phyloP scores from a whole-genome alignment of 768 basidiomycete species.

The Naganishia vaughanmartiniae region DNA sequence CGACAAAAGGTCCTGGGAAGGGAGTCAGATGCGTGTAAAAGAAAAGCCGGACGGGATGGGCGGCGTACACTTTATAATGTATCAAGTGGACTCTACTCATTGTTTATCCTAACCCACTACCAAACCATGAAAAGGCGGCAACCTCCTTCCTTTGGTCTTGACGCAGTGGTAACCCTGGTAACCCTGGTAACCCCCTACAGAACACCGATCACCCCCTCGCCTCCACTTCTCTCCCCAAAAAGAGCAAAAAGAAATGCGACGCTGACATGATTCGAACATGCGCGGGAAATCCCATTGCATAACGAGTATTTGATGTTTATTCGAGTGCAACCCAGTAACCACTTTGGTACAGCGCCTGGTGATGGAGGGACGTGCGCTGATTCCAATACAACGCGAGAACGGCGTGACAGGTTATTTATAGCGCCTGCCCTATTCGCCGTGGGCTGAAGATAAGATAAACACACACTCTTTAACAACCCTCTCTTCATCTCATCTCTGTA shows the following conservation, averaged over 20 bases:
- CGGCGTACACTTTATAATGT: slow-evolving; percentile 6
- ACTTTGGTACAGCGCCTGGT: slow-evolving; percentile 26
- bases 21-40: too few relatives aligned
- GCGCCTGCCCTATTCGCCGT: neutral
- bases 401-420: neutral
- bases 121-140: too few relatives aligned
- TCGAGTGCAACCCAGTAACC: slow-evolving; percentile 28
- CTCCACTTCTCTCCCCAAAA: too few relatives aligned
- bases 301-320: neutral
- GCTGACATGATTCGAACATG: slow-evolving; percentile 28
- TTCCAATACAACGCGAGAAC: neutral
- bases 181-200: too few relatives aligned
- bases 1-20: too few relatives aligned
- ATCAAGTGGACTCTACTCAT: slow-evolving; percentile 8
- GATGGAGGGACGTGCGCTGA: neutral
- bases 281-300: slow-evolving; percentile 26
- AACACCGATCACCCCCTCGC: too few relatives aligned
- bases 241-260: slow-evolving; percentile 12
- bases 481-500: neutral
- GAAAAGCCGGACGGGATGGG: neutral
- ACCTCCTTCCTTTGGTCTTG: too few relatives aligned
- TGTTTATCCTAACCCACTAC: neutral
- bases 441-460: slow-evolving; percentile 7
- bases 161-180: too few relatives aligned
- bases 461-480: too few relatives aligned